These are phyloP conservation scores for Penicillium sclerotiorum DNA, from an alignment of 2,329 filamentous ascomycete genomes.

Conservation along the genomic window DNA sequence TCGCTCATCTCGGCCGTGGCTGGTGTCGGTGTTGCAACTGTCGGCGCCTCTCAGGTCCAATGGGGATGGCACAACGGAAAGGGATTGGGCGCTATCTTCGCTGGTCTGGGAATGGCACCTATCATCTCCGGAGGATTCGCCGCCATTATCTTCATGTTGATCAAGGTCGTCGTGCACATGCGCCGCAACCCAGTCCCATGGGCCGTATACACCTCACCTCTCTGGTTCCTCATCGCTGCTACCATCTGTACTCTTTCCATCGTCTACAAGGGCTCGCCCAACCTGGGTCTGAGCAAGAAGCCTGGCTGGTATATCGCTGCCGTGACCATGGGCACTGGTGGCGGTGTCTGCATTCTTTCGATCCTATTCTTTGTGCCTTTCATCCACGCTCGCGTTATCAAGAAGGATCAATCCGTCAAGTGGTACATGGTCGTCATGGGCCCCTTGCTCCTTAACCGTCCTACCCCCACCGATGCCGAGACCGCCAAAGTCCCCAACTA, in stretches of 20 bases:
- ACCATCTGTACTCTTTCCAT: constrained; percentile 76
- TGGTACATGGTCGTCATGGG: constrained; percentile 66
- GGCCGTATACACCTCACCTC: constrained; percentile 72
- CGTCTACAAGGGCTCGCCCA: constrained; percentile 79
- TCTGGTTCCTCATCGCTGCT: constrained; percentile 76
- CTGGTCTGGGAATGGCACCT: constrained; percentile 66
- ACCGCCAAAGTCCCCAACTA: constrained; percentile 70
- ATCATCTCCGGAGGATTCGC: constrained; percentile 66
- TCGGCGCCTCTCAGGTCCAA: constrained; percentile 62
- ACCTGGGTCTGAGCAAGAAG: constrained; percentile 61
- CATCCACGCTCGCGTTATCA: constrained; percentile 67
- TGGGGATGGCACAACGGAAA: constrained; percentile 71
- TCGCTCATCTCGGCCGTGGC: constrained; percentile 70
- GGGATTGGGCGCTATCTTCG: constrained; percentile 72
- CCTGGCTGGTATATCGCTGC: constrained; percentile 67
- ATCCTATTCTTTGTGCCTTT: constrained; percentile 74
- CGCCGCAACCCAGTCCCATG: constrained; percentile 71
- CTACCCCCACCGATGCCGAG: constrained; percentile 56
- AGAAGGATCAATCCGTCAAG: constrained; percentile 66
- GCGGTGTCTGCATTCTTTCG: constrained; percentile 61
- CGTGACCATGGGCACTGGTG: constrained; percentile 67
- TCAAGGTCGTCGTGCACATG: constrained; percentile 71
- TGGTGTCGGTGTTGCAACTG: constrained; percentile 69
- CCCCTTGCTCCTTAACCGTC: constrained; percentile 65
- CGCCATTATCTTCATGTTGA: constrained; percentile 70